A percentile compares a stretch with the other conserved stretches of the same genome.
phyloP scores from a whole-genome alignment of 768 basidiomycete species.

The Hygrophorus pudorinus region DNA sequence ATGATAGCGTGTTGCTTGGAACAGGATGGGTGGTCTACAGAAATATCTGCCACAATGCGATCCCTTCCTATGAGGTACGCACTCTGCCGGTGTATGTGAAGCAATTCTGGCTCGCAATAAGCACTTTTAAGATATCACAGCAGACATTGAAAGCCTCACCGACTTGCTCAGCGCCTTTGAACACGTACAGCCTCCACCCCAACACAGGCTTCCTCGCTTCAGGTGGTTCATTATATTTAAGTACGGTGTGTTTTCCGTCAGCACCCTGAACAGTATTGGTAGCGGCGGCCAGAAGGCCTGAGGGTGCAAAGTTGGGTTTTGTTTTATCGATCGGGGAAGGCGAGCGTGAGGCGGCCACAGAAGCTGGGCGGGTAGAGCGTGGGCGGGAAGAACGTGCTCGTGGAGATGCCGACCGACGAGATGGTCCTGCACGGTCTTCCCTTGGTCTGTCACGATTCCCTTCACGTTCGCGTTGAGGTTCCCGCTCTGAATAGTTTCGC shows the following conservation, averaged over 20 bases:
- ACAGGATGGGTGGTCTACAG: conserved; percentile 91
- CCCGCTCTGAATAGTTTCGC: not conserved
- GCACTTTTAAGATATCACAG: not conserved
- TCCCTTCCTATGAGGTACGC: conserved; percentile 93
- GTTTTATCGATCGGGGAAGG: conserved; percentile 44
- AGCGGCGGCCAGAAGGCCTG: conserved; percentile 89
- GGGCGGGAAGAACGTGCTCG: conserved; percentile 30
- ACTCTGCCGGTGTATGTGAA: conserved; percentile 91
- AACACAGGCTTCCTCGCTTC: conserved; percentile 88
- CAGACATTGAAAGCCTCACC: conserved; percentile 42
- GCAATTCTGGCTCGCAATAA: conserved; percentile 45
- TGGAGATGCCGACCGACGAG: conserved; percentile 59
- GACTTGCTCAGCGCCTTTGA: conserved; percentile 88
- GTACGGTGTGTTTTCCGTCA: conserved; percentile 70
- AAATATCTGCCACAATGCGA: conserved; percentile 74
- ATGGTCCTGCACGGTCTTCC: conserved; percentile 20
- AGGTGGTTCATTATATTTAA: conserved; percentile 98
- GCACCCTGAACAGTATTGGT: conserved; percentile 80
- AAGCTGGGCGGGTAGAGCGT: conserved; percentile 23
- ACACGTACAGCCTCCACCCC: conserved; percentile 94
- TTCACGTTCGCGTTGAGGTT: conserved; percentile 7
- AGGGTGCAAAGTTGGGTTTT: conserved; percentile 85
- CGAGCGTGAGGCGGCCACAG: conserved; percentile 32
- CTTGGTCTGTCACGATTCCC: conserved; percentile 18
- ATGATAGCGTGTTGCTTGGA: conserved; percentile 98